Evolutionary conservation across 2,329 filamentous ascomycete species (phyloP).

Genomic region (Immersiporthe knoxdaviesiana): DNA sequence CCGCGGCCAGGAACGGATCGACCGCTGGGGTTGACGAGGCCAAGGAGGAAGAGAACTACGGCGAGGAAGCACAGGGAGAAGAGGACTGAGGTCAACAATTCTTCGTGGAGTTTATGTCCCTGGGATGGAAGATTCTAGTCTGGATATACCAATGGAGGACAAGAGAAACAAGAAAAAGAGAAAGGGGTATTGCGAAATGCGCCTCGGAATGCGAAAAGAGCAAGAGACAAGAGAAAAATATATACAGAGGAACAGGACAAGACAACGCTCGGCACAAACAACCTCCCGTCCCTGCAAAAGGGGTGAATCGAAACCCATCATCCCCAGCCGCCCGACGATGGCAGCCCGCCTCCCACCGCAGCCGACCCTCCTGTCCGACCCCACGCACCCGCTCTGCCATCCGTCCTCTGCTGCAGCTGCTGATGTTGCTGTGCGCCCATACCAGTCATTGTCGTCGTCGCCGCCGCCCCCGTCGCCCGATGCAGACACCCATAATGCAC

Average conservation of each 20-base stretch:
- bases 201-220: constrained; percentile 11
- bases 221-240: neutral
- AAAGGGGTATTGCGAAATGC: constrained; percentile 26
- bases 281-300: neutral
- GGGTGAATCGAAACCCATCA: neutral
- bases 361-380: constrained; percentile 7
- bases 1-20: constrained; percentile 30
- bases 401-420: constrained; percentile 5
- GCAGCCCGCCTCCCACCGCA: neutral
- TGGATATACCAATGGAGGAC: constrained; percentile 6
- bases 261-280: neutral
- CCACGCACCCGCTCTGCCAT: constrained; percentile 16
- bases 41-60: constrained; percentile 78
- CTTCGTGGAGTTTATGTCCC: neutral
- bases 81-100: constrained; percentile 51
- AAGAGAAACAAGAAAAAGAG: constrained; percentile 14
- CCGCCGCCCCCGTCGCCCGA: constrained; percentile 35
- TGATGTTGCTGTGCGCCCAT: neutral
- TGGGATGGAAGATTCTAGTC: neutral
- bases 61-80: constrained; percentile 76
- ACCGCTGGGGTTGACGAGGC: constrained; percentile 50
- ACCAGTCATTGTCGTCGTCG: constrained; percentile 33
- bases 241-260: constrained; percentile 1
- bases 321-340: constrained; percentile 11
- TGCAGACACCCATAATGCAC: constrained; percentile 81